phyloP scores from a whole-genome alignment of 208 protist genomes.

The Trypanosoma lewisi region DNA sequence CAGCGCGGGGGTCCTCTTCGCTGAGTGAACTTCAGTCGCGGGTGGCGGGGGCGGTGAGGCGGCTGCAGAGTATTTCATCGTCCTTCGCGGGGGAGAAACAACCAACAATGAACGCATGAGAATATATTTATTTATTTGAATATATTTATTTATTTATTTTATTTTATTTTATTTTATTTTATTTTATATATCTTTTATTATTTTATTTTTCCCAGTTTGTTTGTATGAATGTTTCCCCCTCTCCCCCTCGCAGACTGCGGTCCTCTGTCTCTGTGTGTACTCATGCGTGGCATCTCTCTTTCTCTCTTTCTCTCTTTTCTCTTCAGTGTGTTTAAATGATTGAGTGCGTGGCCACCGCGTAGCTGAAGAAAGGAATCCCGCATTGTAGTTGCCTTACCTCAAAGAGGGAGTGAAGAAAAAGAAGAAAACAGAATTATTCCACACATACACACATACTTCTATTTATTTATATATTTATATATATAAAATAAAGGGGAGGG shows the following conservation, averaged over 20 bases:
- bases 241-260: background rate
- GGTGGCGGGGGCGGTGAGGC: background rate
- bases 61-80: background rate
- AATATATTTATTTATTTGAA: background rate
- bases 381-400: background rate
- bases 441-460: background rate
- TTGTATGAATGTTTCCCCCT: background rate
- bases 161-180: background rate
- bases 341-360: background rate
- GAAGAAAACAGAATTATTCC: background rate
- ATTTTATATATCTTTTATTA: background rate
- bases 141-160: background rate
- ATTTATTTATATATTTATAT: slow-evolving; percentile 20
- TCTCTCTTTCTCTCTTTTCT: slow-evolving; percentile 4
- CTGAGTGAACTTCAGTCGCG: slow-evolving; percentile 9
- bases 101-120: background rate
- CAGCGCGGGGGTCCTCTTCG: background rate
- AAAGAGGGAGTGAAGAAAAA: background rate
- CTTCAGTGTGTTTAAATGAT: slow-evolving; percentile 7
- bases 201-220: background rate
- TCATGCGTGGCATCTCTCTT: background rate
- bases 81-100: background rate
- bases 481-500: background rate
- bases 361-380: background rate
- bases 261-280: background rate